Conservation (phyloP, 2,329 filamentous ascomycete species). For the Orbilia ellipsospora region DNA sequence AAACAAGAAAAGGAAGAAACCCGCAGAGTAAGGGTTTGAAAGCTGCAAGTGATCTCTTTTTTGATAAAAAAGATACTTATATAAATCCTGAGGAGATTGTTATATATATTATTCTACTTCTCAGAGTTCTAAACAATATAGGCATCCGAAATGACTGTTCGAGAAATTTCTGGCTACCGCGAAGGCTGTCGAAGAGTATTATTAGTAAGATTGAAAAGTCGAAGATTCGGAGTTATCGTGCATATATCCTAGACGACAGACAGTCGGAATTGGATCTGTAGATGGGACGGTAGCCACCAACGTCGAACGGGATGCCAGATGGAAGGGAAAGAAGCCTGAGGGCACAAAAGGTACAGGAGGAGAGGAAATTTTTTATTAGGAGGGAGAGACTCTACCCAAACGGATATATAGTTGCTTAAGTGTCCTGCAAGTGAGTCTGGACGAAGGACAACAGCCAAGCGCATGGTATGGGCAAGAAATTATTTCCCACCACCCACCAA, state of each 20-base stretch:
- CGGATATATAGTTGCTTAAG: slow-evolving; percentile 55
- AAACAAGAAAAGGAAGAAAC: background rate
- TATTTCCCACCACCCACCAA: slow-evolving; percentile 45
- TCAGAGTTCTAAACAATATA: no score
- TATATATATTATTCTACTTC: no score
- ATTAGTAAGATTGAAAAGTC: slow-evolving; percentile 29
- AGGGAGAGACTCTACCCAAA: slow-evolving; percentile 44
- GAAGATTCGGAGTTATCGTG: slow-evolving; percentile 45
- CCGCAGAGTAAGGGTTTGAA: background rate
- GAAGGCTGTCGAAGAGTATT: slow-evolving; percentile 29
- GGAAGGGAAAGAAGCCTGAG: slow-evolving; percentile 20
- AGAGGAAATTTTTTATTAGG: slow-evolving; percentile 41
- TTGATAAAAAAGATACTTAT: background rate
- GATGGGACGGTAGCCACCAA: slow-evolving; percentile 44
- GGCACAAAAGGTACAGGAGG: slow-evolving; percentile 45
- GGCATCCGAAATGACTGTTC: slow-evolving; percentile 9
- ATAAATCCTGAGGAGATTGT: background rate
- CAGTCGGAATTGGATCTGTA: slow-evolving; percentile 41
- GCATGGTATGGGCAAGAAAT: slow-evolving; percentile 48
- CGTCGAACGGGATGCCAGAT: slow-evolving; percentile 43
- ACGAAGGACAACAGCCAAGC: slow-evolving; percentile 36
- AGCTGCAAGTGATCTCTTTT: background rate
- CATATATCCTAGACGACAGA: no score
- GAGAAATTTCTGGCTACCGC: slow-evolving; percentile 54
- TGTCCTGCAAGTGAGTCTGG: slow-evolving; percentile 45